A percentile compares a stretch with the other conserved stretches of the same genome.
Evolutionary conservation across 2,329 filamentous ascomycete species (phyloP).

Genomic region (Paecilomyces fulvus): DNA sequence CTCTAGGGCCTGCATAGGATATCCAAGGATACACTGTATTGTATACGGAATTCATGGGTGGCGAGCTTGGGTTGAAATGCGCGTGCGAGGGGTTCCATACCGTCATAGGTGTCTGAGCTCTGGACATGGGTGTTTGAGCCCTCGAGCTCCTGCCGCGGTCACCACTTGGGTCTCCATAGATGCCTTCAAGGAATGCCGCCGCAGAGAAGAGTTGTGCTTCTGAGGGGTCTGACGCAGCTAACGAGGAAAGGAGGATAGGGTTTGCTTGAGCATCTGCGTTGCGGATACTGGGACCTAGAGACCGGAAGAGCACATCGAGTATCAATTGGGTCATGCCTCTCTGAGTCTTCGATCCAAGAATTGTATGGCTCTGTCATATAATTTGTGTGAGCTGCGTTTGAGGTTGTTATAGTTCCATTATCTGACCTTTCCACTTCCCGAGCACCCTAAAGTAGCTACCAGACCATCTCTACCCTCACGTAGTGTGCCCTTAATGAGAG

Average conservation of each 20-base stretch:
- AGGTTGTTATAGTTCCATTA: background rate
- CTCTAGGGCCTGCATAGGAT: conserved; percentile 5
- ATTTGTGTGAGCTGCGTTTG: conserved; percentile 4
- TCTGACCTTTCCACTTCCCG: conserved; percentile 84
- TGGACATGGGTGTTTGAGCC: conserved; percentile 58
- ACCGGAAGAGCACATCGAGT: conserved; percentile 81
- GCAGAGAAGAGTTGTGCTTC: conserved; percentile 72
- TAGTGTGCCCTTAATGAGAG: conserved; percentile 73
- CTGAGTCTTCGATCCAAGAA: conserved; percentile 77
- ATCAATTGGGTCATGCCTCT: conserved; percentile 86
- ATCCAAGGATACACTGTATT: conserved; percentile 10
- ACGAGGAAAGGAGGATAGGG: conserved; percentile 59
- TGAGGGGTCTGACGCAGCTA: conserved; percentile 68
- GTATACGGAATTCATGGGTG: conserved; percentile 8
- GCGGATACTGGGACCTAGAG: conserved; percentile 63
- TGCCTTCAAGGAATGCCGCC: conserved; percentile 65
- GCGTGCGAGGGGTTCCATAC: conserved; percentile 32
- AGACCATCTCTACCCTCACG: conserved; percentile 80
- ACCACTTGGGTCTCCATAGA: conserved; percentile 58
- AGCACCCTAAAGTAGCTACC: conserved; percentile 85
- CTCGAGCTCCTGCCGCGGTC: conserved; percentile 54
- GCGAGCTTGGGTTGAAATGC: conserved; percentile 12
- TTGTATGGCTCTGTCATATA: conserved; percentile 74
- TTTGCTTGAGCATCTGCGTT: conserved; percentile 46
- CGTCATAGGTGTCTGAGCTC: conserved; percentile 36